A percentile compares a stretch with the other conserved stretches of the same genome.
phyloP scores from a whole-genome alignment of 73 alveolate species.

The Paramecium octaurelia region DNA sequence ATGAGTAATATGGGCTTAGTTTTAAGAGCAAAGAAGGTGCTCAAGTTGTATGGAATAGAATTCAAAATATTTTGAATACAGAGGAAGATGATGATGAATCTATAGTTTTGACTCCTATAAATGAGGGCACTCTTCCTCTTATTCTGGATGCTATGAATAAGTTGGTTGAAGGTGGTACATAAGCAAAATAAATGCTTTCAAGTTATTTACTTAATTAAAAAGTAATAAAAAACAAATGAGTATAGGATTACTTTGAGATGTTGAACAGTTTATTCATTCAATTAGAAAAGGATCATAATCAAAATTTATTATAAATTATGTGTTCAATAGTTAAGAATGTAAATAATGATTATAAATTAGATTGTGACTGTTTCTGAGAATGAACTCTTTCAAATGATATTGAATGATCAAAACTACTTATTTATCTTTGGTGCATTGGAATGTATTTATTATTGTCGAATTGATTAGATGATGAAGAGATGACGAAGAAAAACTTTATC shows the following conservation, averaged over 20 bases:
- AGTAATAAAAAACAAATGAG: background rate
- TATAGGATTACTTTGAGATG: background rate
- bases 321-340: slow-evolving; percentile 25
- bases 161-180: background rate
- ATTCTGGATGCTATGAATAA: background rate
- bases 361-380: slow-evolving; percentile 9
- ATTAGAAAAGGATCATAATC: background rate
- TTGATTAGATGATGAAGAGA: slow-evolving; percentile 24
- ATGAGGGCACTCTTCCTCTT: background rate
- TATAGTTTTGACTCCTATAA: background rate
- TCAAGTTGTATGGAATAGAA: background rate
- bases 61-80: background rate
- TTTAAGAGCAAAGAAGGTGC: background rate
- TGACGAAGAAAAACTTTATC: background rate
- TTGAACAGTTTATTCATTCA: background rate
- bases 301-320: background rate
- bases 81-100: background rate
- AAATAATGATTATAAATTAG: background rate
- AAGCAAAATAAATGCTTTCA: background rate
- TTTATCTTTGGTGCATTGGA: slow-evolving; percentile 37
- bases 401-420: background rate
- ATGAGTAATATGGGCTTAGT: background rate
- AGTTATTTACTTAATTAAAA: background rate
- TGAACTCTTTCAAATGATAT: background rate
- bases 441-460: background rate